These are phyloP conservation scores for Agrocybe praecox DNA, from an alignment of 768 basidiomycete genomes.

Conservation along the genomic window DNA sequence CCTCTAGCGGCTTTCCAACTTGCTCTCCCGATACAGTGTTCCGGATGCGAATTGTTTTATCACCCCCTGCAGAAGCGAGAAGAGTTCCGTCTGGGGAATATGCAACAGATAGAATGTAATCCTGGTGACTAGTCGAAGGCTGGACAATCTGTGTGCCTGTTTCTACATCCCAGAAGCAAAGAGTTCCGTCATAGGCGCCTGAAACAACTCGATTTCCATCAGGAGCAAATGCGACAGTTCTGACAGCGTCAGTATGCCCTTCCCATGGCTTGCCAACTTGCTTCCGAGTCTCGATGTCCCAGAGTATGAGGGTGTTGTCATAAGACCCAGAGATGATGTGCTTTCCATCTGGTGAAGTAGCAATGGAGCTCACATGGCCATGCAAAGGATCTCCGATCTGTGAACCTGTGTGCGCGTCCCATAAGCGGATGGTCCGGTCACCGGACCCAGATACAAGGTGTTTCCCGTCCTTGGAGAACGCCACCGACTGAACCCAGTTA, in stretches of 20 bases:
- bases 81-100: conserved; percentile 5
- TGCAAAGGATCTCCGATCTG: neutral
- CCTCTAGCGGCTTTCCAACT: neutral
- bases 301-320: neutral
- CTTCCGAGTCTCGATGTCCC: neutral
- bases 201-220: neutral
- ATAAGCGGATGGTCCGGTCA: neutral
- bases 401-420: neutral
- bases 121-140: conserved; percentile 1
- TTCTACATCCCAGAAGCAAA: too few species aligned
- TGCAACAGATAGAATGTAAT: conserved; percentile 2
- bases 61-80: neutral
- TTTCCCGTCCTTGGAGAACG: neutral
- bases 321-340: neutral
- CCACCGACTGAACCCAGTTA: neutral
- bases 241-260: neutral
- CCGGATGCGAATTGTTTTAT: neutral
- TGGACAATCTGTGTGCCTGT: too few species aligned
- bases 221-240: neutral
- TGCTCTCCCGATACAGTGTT: neutral
- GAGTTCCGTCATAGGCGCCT: too few species aligned
- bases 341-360: neutral
- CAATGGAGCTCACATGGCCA: neutral
- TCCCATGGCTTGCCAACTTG: neutral
- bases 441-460: neutral